Conservation (phyloP, 2,329 filamentous ascomycete species). For the Diaporthe vaccinii region DNA sequence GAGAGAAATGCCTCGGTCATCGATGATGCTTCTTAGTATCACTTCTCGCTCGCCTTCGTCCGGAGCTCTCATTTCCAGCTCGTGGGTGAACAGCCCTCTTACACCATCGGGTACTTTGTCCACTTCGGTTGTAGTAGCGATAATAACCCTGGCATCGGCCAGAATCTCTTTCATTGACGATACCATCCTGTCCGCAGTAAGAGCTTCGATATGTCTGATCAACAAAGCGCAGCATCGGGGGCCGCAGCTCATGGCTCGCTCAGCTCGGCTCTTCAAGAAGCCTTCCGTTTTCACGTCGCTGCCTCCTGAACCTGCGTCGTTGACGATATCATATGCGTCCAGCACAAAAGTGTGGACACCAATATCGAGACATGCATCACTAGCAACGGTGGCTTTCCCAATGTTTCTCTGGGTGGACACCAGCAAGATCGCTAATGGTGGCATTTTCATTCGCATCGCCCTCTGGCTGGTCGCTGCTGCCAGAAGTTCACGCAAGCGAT, state of each 20-base stretch:
- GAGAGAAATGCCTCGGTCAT: conserved; percentile 81
- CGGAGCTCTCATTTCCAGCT: conserved; percentile 92
- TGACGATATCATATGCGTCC: conserved; percentile 93
- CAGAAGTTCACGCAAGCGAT: conserved; percentile 85
- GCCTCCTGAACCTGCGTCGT: conserved; percentile 88
- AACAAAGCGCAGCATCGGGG: conserved; percentile 85
- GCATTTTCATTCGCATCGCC: conserved; percentile 88
- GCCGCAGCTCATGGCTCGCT: conserved; percentile 90
- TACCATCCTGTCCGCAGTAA: conserved; percentile 92
- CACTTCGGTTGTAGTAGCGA: conserved; percentile 95
- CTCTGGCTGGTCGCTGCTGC: conserved; percentile 89
- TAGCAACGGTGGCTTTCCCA: conserved; percentile 86
- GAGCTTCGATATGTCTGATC: conserved; percentile 89
- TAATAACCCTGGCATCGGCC: conserved; percentile 82
- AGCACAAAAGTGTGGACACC: conserved; percentile 91
- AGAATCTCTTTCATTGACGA: conserved; percentile 87
- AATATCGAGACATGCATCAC: conserved; percentile 85
- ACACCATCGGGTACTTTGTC: conserved; percentile 94
- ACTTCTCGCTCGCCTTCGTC: conserved; percentile 93
- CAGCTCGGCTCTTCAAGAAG: conserved; percentile 87
- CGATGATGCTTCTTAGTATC: conserved; percentile 83
- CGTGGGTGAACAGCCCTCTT: conserved; percentile 92
- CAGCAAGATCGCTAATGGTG: conserved; percentile 88
- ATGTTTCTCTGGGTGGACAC: conserved; percentile 94
- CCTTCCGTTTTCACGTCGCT: conserved; percentile 96